A percentile compares a stretch with the other conserved stretches of the same genome.
Evolutionary conservation across 306 rosid genomes (phyloP).

Genomic region (Dalbergia cultrata): DNA sequence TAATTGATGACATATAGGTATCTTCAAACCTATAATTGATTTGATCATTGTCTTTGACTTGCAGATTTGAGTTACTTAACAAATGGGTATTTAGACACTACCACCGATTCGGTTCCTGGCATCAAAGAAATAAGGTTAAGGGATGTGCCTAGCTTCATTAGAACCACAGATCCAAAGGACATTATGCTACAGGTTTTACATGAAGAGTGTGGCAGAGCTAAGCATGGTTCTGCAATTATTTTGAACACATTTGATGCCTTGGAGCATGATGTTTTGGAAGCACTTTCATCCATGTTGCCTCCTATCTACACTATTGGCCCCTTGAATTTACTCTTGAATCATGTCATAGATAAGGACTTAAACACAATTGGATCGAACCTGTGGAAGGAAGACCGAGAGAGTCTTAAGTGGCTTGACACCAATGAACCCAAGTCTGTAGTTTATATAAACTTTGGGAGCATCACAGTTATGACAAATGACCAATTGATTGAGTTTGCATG

Average conservation of each 20-base stretch:
- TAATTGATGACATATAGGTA: no score
- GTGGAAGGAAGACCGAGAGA: slow-evolving; percentile 58
- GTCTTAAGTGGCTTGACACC: slow-evolving; percentile 60
- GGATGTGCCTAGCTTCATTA: slow-evolving; percentile 59
- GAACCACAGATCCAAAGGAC: slow-evolving; percentile 57
- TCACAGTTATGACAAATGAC: slow-evolving; percentile 60
- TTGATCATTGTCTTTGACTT: background rate
- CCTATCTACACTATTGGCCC: slow-evolving; percentile 65
- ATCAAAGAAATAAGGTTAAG: slow-evolving; percentile 47
- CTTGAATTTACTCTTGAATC: slow-evolving; percentile 40
- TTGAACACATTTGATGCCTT: slow-evolving; percentile 61
- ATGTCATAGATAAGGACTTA: slow-evolving; percentile 28
- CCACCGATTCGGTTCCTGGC: slow-evolving; percentile 28
- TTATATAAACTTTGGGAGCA: slow-evolving; percentile 47
- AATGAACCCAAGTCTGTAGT: slow-evolving; percentile 44
- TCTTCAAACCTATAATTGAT: no score
- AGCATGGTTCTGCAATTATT: slow-evolving; percentile 54
- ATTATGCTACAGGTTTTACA: slow-evolving; percentile 30
- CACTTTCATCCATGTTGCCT: slow-evolving; percentile 48
- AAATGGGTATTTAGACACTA: slow-evolving; percentile 23
- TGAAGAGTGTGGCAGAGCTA: slow-evolving; percentile 38
- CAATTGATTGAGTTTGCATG: slow-evolving; percentile 35
- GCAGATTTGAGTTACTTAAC: slow-evolving; percentile 31
- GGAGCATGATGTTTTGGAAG: slow-evolving; percentile 47
- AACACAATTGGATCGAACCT: slow-evolving; percentile 56